A percentile compares a stretch with the other conserved stretches of the same genome.
These are phyloP conservation scores for Rhodotorula sp. DNA, from an alignment of 1,284 basidiomycete genomes.

Conservation along the genomic window DNA sequence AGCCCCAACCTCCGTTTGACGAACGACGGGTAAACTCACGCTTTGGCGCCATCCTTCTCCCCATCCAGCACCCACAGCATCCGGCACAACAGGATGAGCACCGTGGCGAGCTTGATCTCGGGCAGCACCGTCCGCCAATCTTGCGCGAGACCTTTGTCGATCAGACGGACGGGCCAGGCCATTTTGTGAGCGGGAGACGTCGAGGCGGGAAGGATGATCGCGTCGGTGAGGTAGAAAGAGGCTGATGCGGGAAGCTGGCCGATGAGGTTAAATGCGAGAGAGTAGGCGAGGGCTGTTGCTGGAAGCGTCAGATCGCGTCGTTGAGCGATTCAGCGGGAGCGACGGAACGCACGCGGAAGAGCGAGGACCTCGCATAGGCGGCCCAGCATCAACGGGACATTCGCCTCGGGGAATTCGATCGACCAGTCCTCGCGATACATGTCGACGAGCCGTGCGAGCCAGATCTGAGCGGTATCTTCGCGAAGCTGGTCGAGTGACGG, in stretches of 20 bases:
- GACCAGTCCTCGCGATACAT: constrained; percentile 36
- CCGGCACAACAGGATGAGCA: constrained; percentile 19
- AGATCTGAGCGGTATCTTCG: background rate
- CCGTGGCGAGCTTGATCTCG: constrained; percentile 31
- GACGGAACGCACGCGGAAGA: constrained; percentile 15
- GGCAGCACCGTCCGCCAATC: constrained; percentile 29
- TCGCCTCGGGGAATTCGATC: constrained; percentile 31
- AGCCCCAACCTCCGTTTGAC: background rate
- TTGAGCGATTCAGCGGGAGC: background rate
- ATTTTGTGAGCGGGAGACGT: background rate
- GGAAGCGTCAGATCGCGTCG: too few relatives aligned
- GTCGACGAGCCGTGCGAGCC: constrained; percentile 21
- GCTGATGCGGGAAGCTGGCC: constrained; percentile 14
- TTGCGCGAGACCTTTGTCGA: constrained; percentile 5
- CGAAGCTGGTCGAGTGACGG: background rate
- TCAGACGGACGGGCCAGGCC: background rate
- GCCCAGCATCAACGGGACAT: constrained; percentile 20
- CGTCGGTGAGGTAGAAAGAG: constrained; percentile 18
- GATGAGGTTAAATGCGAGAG: constrained; percentile 18
- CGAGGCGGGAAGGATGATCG: background rate
- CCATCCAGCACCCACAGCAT: constrained; percentile 27
- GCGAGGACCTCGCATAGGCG: constrained; percentile 19
- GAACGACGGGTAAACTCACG: background rate
- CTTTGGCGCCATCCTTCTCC: constrained; percentile 6
- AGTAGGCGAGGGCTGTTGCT: constrained; percentile 28